phyloP scores from a whole-genome alignment of 192 early-diverging fungal species.

The Gryganskiella cystojenkinii region DNA sequence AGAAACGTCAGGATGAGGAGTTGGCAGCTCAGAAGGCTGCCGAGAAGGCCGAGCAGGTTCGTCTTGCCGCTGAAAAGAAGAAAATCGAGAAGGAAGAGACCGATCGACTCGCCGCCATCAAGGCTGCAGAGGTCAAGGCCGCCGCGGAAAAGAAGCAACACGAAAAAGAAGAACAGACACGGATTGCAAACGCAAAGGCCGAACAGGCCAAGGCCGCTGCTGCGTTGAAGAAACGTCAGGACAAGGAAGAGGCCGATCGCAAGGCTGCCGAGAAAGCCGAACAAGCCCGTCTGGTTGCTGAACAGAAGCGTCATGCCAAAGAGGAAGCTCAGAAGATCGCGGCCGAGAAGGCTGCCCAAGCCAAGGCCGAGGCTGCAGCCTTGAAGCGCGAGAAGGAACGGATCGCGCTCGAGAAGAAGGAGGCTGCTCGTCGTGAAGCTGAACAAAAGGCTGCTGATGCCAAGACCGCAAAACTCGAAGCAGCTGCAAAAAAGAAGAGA shows the following conservation, averaged over 20 bases:
- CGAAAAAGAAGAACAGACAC: neutral
- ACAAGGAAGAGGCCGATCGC: neutral
- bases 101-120: neutral
- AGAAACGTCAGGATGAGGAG: neutral
- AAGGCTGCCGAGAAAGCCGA: neutral
- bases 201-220: neutral
- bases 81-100: neutral
- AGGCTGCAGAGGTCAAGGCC: neutral
- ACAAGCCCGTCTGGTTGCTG: too few relatives aligned
- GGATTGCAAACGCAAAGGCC: neutral
- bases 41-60: slow-evolving; percentile 7
- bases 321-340: slow-evolving; percentile 14
- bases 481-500: neutral
- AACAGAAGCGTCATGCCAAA: slow-evolving; percentile 2
- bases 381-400: slow-evolving; percentile 1
- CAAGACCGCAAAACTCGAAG: slow-evolving; percentile 14
- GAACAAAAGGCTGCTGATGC: neutral
- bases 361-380: slow-evolving; percentile 1
- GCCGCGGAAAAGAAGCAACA: too few relatives aligned
- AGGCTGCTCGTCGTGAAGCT: slow-evolving; percentile 2
- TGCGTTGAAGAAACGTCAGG: neutral
- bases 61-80: slow-evolving; percentile 4
- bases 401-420: slow-evolving; percentile 10
- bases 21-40: neutral
- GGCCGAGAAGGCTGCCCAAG: slow-evolving; percentile 7